Conservation (phyloP, 116 monocot species). For the Posidonia oceanica region DNA sequence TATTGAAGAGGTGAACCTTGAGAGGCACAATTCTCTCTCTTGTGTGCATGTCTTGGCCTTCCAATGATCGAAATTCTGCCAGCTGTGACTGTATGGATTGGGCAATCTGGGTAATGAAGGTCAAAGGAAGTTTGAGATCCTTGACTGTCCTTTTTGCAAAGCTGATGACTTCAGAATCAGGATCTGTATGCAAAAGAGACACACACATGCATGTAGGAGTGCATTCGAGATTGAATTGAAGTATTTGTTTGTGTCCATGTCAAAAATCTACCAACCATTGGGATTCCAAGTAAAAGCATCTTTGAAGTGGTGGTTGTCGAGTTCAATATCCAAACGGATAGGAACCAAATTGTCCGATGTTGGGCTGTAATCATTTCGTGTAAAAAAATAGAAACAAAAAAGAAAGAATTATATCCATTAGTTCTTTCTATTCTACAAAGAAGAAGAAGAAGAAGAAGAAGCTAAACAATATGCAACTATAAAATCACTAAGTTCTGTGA, state of each 20-base stretch:
- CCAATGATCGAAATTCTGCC: constrained; percentile 71
- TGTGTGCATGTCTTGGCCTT: constrained; percentile 87
- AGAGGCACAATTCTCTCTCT: constrained; percentile 81
- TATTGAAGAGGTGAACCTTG: constrained; percentile 30
- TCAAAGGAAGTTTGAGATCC: constrained; percentile 78
- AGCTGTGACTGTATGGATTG: constrained; percentile 86
- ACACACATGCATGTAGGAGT: not conserved
- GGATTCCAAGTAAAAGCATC: constrained; percentile 96
- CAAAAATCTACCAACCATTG: constrained; percentile 22
- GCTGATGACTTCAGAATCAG: constrained; percentile 66
- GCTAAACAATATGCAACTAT: no score
- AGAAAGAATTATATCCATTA: not conserved
- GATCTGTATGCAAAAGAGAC: constrained; percentile 26
- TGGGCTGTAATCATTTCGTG: constrained; percentile 35
- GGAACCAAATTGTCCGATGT: constrained; percentile 81
- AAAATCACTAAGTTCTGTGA: no score
- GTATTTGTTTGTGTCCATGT: no score
- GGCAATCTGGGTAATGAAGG: constrained; percentile 62
- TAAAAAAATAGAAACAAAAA: not conserved
- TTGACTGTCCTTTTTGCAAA: constrained; percentile 90
- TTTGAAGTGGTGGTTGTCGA: constrained; percentile 66
- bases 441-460: no score
- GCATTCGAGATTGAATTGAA: not conserved
- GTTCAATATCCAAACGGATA: constrained; percentile 75
- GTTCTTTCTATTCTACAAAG: no score